These are phyloP conservation scores for Calcarisporium arbuscula DNA, from an alignment of 2,329 filamentous ascomycete species.

Conservation along the genomic window DNA sequence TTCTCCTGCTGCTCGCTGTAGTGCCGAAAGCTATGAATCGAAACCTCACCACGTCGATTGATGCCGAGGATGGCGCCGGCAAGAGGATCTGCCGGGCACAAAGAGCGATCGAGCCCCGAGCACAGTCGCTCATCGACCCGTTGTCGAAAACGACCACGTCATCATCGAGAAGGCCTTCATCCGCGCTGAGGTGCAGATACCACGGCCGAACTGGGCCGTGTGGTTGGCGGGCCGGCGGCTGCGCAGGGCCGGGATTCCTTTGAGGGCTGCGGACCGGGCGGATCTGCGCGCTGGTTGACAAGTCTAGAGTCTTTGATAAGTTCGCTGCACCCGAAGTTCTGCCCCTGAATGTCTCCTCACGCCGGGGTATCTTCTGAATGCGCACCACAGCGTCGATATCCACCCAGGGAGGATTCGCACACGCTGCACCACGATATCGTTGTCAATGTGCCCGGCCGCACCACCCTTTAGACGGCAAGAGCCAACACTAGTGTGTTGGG, in stretches of 20 bases:
- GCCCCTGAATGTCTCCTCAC: conserved; percentile 33
- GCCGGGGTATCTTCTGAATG: conserved; percentile 26
- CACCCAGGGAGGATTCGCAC: conserved; percentile 28
- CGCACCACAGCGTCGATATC: conserved; percentile 31
- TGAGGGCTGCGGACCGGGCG: conserved; percentile 30
- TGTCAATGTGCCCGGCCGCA: conserved; percentile 26
- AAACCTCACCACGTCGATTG: too few species aligned
- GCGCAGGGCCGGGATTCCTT: conserved; percentile 26
- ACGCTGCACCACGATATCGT: conserved; percentile 24
- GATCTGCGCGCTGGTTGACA: conserved; percentile 32
- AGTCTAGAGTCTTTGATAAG: conserved; percentile 30
- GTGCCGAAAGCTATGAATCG: too few species aligned
- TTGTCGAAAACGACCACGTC: conserved; percentile 24
- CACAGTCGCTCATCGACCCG: conserved; percentile 10
- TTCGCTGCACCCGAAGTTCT: conserved; percentile 28
- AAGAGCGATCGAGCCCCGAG: neutral
- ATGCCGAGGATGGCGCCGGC: neutral
- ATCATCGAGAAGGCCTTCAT: conserved; percentile 25
- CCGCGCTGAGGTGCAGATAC: conserved; percentile 21
- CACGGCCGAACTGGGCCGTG: conserved; percentile 14
- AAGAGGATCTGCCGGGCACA: neutral
- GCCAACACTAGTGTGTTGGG: conserved; percentile 25
- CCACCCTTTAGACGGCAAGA: too few species aligned
- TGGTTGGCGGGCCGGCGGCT: conserved; percentile 19
- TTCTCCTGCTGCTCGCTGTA: too few species aligned